Base-by-base conservation (phyloP, 768 basidiomycete genomes). In the Serpula lacrymans region DNA sequence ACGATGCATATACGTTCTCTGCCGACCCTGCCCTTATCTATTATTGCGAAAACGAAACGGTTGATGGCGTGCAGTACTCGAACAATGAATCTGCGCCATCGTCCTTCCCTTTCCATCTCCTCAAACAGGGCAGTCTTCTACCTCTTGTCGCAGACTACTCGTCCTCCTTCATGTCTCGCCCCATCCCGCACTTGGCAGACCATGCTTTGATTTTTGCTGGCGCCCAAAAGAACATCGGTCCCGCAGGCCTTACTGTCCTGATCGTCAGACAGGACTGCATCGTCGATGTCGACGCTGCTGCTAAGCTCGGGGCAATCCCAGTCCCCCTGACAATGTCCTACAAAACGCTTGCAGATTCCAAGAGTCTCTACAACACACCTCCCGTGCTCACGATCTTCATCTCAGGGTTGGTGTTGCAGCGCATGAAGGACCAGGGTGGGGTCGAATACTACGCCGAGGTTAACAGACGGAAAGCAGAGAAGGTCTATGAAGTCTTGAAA, bases 21-120 rank as follows among this genome's bases (percentile, higher is more conserved):
- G 47, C 64, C n/a, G 75, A 82, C 57, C 84, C 95, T 11, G 94
- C 88, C 20, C 75, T 94, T 51, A 83, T 97, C 44, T 98, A 95
- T 69, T 98, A 96, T 69, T 99, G 96, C 75, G 96, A 96, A 63
- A 99, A 99, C 72, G 96, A 99, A 71, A 99, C 96, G 11, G 87
- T 98, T 43, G 85, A 95, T 51, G 96, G 96, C 30, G 84, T 93
- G 34, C 84, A 98, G 68, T 98, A 88, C 67, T 69, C 83, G 2
- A 58, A 70, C 37, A 76, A 80, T 42, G 62, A 65, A n/a, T 54
- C 58, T 14, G 72, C 70, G 18, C 67, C 78, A 5, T 69, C 74
- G 18, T 73, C 83, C 16, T 96, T 97, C 74, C 94, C 94, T 4
- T 93, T 87, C 71, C 75, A 85, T 46, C 71, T 76, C 41, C 70